Percentiles rank a stretch among this genome's conserved stretches.
Conservation (phyloP, 2,329 filamentous ascomycete species). For the Metarhizium brunneum region DNA sequence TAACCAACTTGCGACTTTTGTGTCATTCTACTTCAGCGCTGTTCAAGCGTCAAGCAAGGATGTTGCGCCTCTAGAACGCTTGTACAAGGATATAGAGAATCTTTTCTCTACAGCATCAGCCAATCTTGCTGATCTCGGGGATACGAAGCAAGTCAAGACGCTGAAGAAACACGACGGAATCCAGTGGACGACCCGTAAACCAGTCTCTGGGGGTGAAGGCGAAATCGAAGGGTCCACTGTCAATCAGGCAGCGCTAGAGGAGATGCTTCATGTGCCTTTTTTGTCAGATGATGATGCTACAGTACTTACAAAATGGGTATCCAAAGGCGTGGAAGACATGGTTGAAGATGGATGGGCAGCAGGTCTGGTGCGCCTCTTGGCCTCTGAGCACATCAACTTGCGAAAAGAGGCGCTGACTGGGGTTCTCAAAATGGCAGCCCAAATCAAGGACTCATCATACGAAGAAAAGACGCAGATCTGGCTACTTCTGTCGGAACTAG, state of each 20-base stretch:
- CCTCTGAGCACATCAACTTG: slow-evolving; percentile 65
- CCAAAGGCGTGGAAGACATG: slow-evolving; percentile 69
- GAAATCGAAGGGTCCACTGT: slow-evolving; percentile 12
- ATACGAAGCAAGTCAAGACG: slow-evolving; percentile 9
- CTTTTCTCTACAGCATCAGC: slow-evolving; percentile 17
- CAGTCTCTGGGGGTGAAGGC: background rate
- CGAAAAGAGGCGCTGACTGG: slow-evolving; percentile 67
- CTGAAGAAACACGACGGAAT: slow-evolving; percentile 8
- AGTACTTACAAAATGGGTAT: slow-evolving; percentile 55
- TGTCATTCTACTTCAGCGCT: slow-evolving; percentile 47
- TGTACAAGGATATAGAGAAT: slow-evolving; percentile 20
- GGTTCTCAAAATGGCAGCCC: slow-evolving; percentile 54
- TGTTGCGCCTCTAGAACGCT: background rate
- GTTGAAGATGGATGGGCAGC: slow-evolving; percentile 68
- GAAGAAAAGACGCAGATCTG: slow-evolving; percentile 70
- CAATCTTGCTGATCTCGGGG: slow-evolving; percentile 13
- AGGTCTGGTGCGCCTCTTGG: slow-evolving; percentile 64
- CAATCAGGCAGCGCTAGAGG: slow-evolving; percentile 36
- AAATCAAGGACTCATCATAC: slow-evolving; percentile 59
- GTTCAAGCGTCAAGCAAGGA: slow-evolving; percentile 27
- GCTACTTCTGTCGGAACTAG: slow-evolving; percentile 69
- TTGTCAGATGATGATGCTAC: slow-evolving; percentile 38
- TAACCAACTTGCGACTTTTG: slow-evolving; percentile 43
- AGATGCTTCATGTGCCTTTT: slow-evolving; percentile 41
- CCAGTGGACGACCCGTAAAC: slow-evolving; percentile 5